Conservation (phyloP, 1,284 basidiomycete genomes). For the Sporisorium iseilematis-ciliati region DNA sequence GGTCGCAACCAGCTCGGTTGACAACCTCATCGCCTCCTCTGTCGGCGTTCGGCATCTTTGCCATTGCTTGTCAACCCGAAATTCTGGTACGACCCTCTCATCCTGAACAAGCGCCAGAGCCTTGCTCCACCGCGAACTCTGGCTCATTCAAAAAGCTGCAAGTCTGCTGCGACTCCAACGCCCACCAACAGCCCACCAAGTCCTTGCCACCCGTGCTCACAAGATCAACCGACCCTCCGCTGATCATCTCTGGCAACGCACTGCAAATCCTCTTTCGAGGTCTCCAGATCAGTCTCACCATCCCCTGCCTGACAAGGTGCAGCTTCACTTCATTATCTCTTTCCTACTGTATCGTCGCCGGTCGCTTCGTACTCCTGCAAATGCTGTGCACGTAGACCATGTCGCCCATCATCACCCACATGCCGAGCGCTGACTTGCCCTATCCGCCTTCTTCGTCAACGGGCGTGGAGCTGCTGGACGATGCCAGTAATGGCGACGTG, state of each 20-base stretch:
- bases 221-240: not conserved
- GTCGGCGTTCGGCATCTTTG: not conserved
- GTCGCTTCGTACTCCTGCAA: not conserved
- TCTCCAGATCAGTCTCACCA: not conserved
- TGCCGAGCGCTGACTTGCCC: not conserved
- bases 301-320: not conserved
- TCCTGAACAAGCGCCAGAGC: not conserved
- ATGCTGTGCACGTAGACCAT: conserved; percentile 1
- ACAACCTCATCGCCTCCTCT: not conserved
- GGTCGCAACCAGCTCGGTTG: not conserved
- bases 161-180: not conserved
- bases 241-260: not conserved
- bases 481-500: conserved; percentile 1
- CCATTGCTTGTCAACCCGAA: not conserved
- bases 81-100: not conserved
- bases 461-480: conserved; percentile 7
- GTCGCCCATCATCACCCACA: conserved; percentile 1
- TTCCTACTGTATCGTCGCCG: not conserved
- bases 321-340: not conserved
- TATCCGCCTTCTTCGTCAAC: not conserved
- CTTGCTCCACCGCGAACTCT: not conserved
- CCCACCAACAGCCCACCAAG: not conserved
- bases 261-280: not conserved
- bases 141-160: conserved; percentile 1
- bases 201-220: no score